These are phyloP conservation scores for Pleochaeta shiraiana DNA, from an alignment of 2,329 filamentous ascomycete genomes.

Conservation along the genomic window DNA sequence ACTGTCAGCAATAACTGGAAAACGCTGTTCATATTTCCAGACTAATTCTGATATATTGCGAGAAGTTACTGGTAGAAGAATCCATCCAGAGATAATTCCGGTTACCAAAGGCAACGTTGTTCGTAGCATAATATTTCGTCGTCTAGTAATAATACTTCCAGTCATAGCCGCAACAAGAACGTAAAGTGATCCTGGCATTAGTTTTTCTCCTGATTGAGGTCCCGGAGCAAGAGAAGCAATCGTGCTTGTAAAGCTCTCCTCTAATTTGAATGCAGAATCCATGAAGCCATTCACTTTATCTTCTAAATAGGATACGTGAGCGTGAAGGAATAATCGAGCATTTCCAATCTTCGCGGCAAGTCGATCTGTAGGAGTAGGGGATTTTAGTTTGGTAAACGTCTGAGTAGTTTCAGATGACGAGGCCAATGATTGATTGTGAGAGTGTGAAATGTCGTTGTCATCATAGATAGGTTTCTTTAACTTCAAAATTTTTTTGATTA, in stretches of 20 bases:
- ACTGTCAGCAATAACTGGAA: conserved; percentile 61
- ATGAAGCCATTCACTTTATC: conserved; percentile 65
- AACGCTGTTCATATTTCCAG: conserved; percentile 84
- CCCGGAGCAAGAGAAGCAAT: conserved; percentile 73
- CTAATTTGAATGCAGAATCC: conserved; percentile 60
- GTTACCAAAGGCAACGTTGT: conserved; percentile 55
- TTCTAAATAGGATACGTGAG: conserved; percentile 52
- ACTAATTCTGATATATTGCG: conserved; percentile 65
- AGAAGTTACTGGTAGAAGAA: conserved; percentile 74
- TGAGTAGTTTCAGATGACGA: not conserved
- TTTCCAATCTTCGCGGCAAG: conserved; percentile 64
- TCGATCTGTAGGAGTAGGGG: conserved; percentile 71
- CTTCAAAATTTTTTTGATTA: conserved; percentile 15
- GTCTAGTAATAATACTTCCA: conserved; percentile 73
- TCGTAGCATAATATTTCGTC: conserved; percentile 67
- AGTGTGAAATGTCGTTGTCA: conserved; percentile 27
- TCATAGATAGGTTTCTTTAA: conserved; percentile 64
- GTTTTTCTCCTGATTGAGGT: conserved; percentile 63
- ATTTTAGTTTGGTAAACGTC: conserved; percentile 15
- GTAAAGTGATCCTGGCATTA: conserved; percentile 80
- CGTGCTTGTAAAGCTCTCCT: conserved; percentile 77
- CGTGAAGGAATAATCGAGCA: conserved; percentile 61
- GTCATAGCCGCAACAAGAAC: conserved; percentile 91
- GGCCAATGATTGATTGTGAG: not conserved
- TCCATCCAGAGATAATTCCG: conserved; percentile 64